phyloP scores from a whole-genome alignment of 2,329 filamentous ascomycete species.

The Magnaporthiopsis rhizophila region DNA sequence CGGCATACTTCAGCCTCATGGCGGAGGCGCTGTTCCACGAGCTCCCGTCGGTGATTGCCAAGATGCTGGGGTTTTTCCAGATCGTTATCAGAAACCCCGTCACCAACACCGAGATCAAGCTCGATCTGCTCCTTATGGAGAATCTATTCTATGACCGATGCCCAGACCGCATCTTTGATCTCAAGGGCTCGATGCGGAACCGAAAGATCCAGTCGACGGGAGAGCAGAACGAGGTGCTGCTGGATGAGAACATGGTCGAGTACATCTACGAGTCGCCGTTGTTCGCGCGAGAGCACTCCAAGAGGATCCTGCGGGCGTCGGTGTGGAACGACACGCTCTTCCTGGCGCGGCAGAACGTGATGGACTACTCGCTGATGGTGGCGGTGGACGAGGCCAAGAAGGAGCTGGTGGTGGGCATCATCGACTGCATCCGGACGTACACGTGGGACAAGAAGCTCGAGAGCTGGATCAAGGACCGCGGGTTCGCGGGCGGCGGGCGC shows the following conservation, averaged over 20 bases:
- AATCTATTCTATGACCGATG: constrained; percentile 95
- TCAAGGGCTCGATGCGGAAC: constrained; percentile 98
- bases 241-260: constrained; percentile 98
- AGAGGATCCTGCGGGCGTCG: constrained; percentile 81
- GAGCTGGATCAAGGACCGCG: constrained; percentile 97
- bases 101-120: constrained; percentile 88
- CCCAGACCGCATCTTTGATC: constrained; percentile 84
- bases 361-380: constrained; percentile 99
- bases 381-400: constrained; percentile 86
- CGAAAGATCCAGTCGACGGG: constrained; percentile 94
- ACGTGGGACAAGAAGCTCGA: constrained; percentile 99
- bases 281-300: constrained; percentile 91
- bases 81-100: constrained; percentile 92
- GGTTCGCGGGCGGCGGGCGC: constrained; percentile 65
- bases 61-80: constrained; percentile 98
- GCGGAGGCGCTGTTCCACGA: constrained; percentile 93
- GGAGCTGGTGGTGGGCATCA: constrained; percentile 94
- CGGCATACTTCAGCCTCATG: constrained; percentile 96
- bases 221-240: constrained; percentile 88
- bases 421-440: constrained; percentile 96
- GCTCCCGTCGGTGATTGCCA: constrained; percentile 91
- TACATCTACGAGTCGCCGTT: constrained; percentile 97
- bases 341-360: constrained; percentile 88
- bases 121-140: constrained; percentile 92
- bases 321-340: constrained; percentile 99